Conservation (phyloP, 2,329 filamentous ascomycete genomes). For the Rhinocladiella mackenziei region DNA sequence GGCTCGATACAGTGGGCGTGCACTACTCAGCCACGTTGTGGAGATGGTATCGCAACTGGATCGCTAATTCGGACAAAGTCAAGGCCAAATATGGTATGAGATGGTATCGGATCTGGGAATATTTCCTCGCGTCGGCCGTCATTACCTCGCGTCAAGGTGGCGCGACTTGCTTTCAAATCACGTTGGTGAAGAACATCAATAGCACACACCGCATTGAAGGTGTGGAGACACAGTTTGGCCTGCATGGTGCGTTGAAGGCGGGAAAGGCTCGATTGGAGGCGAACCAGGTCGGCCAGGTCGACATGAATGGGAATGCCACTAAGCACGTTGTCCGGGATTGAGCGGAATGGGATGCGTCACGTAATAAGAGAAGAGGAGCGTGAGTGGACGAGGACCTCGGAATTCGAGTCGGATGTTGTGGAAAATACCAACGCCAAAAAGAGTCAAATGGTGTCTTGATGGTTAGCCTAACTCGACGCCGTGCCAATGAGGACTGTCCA, state of each 20-base stretch:
- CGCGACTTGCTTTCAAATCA: slow-evolving; percentile 84
- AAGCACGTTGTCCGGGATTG: too few relatives aligned
- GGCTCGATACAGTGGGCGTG: slow-evolving; percentile 86
- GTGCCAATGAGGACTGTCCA: too few relatives aligned
- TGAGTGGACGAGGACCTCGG: too few relatives aligned
- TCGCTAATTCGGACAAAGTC: slow-evolving; percentile 87
- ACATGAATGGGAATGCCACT: slow-evolving; percentile 6
- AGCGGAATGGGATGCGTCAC: too few relatives aligned
- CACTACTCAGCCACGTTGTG: slow-evolving; percentile 96
- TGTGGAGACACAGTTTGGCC: slow-evolving; percentile 63
- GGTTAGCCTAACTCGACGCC: too few relatives aligned
- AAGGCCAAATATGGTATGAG: slow-evolving; percentile 89
- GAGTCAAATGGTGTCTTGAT: too few relatives aligned
- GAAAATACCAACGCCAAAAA: too few relatives aligned
- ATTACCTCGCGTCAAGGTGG: slow-evolving; percentile 79
- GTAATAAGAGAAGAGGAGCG: not conserved
- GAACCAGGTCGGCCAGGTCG: slow-evolving; percentile 1
- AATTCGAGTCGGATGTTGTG: too few relatives aligned
- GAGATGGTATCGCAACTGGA: slow-evolving; percentile 99
- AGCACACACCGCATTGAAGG: slow-evolving; percentile 77
- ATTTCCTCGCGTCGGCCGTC: slow-evolving; percentile 80
- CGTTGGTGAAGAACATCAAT: slow-evolving; percentile 86
- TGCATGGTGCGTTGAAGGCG: slow-evolving; percentile 61
- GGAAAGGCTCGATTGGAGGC: slow-evolving; percentile 37
- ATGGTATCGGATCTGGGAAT: slow-evolving; percentile 97